Base-by-base conservation (phyloP, 805 yeast species). In the Yarrowia sp. region DNA sequence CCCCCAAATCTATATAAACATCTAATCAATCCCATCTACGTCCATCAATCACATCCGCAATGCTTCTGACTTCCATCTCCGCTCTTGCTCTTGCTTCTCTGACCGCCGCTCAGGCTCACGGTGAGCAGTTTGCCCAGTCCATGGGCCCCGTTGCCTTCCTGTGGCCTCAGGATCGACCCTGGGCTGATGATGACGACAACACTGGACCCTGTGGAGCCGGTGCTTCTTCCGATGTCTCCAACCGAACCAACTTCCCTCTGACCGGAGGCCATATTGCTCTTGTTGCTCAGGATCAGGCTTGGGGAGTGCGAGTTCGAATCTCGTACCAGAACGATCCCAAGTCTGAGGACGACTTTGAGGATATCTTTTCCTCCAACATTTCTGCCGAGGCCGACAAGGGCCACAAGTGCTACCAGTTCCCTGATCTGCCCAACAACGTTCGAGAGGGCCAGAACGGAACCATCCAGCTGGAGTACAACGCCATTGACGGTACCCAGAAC, bases 161-260 rank as follows among this genome's bases (percentile, higher is more conserved):
- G 65, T 80, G 76, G 72, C 83, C 83, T 66, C 67, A 69, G 5
- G 79, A 74, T 65, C 77, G 83, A 74, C 79, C 75, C 67, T 80
- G 83, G 83, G 72, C 78, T 28, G 82, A 75, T 53, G 82, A 78
- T 55, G 74, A 75, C 22, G 83, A 80, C 69, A 77, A 78, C 68
- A 72, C 74, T 38, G 81, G 81, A 10, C 83, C 83, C 67, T 80
- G 83, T 72, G 83, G 83, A 57, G 74, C 81, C 6, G 73, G 76
- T 48, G 72, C 75, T 15, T 69, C 74, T 45, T 47, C 61, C 22
- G 18, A 32, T 17, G 70, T 72, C 15, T 64, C 66, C 22, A 78
- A 79, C 72, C 79, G 83, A 74, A 71, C 81, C 9, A 76, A 77
- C 8, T 80, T 80, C 75, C 83, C 83, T 44, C 69, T 80, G 63